Base-by-base conservation (phyloP, 768 basidiomycete species). In the Fomitopsis serialis region DNA sequence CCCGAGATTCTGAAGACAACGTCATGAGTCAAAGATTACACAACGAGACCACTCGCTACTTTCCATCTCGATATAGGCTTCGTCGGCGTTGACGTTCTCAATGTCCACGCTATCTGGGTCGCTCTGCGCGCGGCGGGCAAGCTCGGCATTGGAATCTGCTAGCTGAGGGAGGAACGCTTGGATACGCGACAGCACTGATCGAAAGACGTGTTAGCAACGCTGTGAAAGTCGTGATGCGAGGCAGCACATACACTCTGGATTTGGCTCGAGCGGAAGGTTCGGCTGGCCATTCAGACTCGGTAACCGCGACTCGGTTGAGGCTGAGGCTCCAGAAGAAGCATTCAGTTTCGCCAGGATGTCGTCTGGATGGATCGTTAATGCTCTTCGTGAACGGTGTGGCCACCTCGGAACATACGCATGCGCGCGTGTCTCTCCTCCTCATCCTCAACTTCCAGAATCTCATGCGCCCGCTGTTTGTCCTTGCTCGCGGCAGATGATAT, bases 161-260 rank as follows among this genome's bases (percentile, higher is more conserved):
- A 89, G 70, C 58, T 80, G 72, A 2, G 86, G 85, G 5, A 89
- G 76, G 62, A 89, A 89, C 0, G 80, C 77, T 63, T 81, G 78
- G 3, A 88, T 73, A 17, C 86, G 80, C 10, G 79, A 73, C 6
- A 90, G 70, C 19, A 89, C 87, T 89, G 57, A n/a, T n/a, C n/a
- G n/a, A n/a, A 22, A 23, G 42, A 32, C 48, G 24, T 29, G 25
- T n/a, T n/a, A n/a, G n/a, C n/a, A n/a, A n/a, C n/a, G n/a, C n/a
- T n/a, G n/a, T n/a, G n/a, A n/a, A n/a, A n/a, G n/a, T n/a, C n/a
- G n/a, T n/a, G n/a, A n/a, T 29, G 5, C 11, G 11, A 32, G 29
- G 29, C 25, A 25, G 15, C 34, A 70, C 81, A 50, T 62, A 82
- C 82, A 72, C 57, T 80, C 79, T 51, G 71, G 63, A 19, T 78